These are phyloP conservation scores for Agrocybe praecox DNA, from an alignment of 768 basidiomycete genomes.

Conservation along the genomic window DNA sequence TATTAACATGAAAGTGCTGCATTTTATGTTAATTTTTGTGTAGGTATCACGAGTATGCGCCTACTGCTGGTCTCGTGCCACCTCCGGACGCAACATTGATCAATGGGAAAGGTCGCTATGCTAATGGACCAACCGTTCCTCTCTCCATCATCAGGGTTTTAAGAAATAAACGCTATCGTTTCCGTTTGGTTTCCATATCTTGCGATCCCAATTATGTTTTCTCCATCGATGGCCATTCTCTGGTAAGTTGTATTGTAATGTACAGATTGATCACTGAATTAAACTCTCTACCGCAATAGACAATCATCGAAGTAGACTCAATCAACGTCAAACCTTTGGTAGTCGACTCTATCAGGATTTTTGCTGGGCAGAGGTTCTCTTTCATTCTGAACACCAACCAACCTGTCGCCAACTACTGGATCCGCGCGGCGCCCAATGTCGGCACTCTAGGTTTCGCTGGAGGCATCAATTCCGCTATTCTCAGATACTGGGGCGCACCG, in stretches of 20 bases:
- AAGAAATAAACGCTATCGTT: slow-evolving; percentile 42
- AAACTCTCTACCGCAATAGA: slow-evolving; percentile 21
- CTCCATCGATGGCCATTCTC: slow-evolving; percentile 47
- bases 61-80: slow-evolving; percentile 29
- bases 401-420: slow-evolving; percentile 45
- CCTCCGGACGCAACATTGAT: slow-evolving; percentile 39
- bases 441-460: slow-evolving; percentile 20
- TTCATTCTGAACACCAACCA: slow-evolving; percentile 42
- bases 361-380: slow-evolving; percentile 45
- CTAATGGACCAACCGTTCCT: slow-evolving; percentile 31
- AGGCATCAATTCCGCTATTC: slow-evolving; percentile 56
- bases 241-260: slow-evolving; percentile 23
- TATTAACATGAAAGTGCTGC: background rate
- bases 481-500: slow-evolving; percentile 48
- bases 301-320: slow-evolving; percentile 43
- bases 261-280: background rate
- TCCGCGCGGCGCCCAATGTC: slow-evolving; percentile 34
- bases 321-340: slow-evolving; percentile 35
- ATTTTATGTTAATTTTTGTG: background rate
- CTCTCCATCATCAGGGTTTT: slow-evolving; percentile 43
- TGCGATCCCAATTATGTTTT: slow-evolving; percentile 47
- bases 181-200: slow-evolving; percentile 48
- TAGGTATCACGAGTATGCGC: slow-evolving; percentile 32
- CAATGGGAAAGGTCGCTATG: slow-evolving; percentile 51
- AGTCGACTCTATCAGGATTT: slow-evolving; percentile 36